Percentiles rank a stretch among this genome's conserved stretches.
phyloP scores from a whole-genome alignment of 2,329 filamentous ascomycete genomes.

The Ceratocystis albifundus region DNA sequence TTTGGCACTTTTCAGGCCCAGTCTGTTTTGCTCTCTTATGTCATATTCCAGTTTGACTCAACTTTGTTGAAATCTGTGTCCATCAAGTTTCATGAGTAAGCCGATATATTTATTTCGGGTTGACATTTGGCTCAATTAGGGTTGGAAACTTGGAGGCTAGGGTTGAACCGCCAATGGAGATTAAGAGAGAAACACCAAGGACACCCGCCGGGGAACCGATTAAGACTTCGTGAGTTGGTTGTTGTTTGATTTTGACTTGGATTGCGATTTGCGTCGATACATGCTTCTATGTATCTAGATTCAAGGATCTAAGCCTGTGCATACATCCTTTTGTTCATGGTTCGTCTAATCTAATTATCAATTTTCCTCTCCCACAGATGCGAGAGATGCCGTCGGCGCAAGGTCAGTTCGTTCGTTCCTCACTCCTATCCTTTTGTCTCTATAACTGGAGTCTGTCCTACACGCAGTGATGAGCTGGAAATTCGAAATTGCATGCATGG shows the following conservation, averaged over 20 bases:
- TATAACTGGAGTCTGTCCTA: too few relatives aligned
- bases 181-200: slow-evolving; percentile 6
- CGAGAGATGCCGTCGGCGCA: slow-evolving; percentile 36
- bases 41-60: not conserved
- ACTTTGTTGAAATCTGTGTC: not conserved
- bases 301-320: not conserved
- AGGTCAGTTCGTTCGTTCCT: slow-evolving; percentile 28
- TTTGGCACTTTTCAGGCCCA: not conserved
- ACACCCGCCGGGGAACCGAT: slow-evolving; percentile 31
- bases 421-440: not conserved
- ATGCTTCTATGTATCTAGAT: not conserved
- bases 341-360: not conserved
- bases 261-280: not conserved
- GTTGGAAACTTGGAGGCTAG: not conserved
- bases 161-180: slow-evolving; percentile 24
- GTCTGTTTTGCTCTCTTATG: not conserved
- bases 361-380: slow-evolving; percentile 28
- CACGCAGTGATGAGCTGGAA: too few relatives aligned
- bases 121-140: not conserved
- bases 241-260: not conserved
- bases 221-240: slow-evolving; percentile 31
- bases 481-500: too few relatives aligned
- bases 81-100: slow-evolving; percentile 3
- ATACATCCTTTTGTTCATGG: not conserved
- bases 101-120: not conserved